These are phyloP conservation scores for Boletus tylopilopsis DNA, from an alignment of 768 basidiomycete genomes.

Conservation along the genomic window DNA sequence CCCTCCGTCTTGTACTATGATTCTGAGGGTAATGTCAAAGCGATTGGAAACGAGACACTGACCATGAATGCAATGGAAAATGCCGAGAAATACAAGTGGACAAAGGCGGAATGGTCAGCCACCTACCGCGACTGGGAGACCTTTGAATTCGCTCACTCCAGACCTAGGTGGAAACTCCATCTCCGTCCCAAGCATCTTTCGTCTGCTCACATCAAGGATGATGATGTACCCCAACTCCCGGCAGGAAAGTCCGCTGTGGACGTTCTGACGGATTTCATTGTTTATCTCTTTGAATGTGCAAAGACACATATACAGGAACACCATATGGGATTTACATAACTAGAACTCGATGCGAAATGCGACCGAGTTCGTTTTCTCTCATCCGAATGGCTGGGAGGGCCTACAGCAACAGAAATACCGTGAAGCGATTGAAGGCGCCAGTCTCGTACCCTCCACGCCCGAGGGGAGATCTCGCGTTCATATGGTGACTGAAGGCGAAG, in stretches of 20 bases:
- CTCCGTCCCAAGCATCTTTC: background rate
- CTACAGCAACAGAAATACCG: conserved; percentile 20
- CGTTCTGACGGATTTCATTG: no score
- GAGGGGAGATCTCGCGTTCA: conserved; percentile 15
- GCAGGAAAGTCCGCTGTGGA: background rate
- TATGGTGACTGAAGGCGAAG: conserved; percentile 24
- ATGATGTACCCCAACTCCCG: background rate
- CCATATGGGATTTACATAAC: no score
- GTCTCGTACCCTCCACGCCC: conserved; percentile 12
- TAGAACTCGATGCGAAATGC: conserved; percentile 4
- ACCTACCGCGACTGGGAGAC: no score
- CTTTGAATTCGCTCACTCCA: background rate
- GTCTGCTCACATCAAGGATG: background rate
- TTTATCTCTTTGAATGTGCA: no score
- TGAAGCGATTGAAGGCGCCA: conserved; percentile 19
- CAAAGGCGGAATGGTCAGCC: conserved; percentile 2
- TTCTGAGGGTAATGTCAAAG: background rate
- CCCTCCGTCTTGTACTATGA: conserved; percentile 9
- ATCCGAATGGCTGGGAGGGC: conserved; percentile 25
- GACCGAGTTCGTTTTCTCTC: conserved; percentile 22
- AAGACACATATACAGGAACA: no score
- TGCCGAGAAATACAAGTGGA: background rate
- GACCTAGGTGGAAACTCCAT: no score
- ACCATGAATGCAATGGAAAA: background rate
- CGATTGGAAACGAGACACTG: background rate